Evolutionary conservation across 352 stramenopile genomes (phyloP).

Genomic region (Pythium volutum): DNA sequence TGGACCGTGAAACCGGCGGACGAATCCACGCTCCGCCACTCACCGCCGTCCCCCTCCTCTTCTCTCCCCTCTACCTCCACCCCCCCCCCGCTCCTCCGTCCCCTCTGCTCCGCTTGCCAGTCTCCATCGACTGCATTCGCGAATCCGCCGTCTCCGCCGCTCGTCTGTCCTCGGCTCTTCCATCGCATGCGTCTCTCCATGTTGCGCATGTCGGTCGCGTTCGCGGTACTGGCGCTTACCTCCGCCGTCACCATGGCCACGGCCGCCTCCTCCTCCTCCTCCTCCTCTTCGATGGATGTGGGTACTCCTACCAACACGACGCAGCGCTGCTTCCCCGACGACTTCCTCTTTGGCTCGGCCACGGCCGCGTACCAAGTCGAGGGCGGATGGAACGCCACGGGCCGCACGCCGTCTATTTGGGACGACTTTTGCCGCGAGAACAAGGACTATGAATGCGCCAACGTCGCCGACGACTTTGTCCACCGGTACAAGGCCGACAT

Average conservation of each 20-base stretch:
- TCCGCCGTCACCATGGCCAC: background rate
- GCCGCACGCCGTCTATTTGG: constrained; percentile 89
- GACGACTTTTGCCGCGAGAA: constrained; percentile 88
- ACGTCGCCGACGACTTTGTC: constrained; percentile 94
- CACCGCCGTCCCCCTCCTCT: background rate
- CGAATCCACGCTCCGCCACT: constrained; percentile 1
- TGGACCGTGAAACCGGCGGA: background rate
- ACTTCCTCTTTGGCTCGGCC: constrained; percentile 88
- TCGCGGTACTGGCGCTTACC: background rate
- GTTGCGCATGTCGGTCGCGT: background rate
- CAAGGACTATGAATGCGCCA: constrained; percentile 72
- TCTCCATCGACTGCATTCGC: background rate
- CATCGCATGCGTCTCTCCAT: background rate
- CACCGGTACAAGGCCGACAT: constrained; percentile 90
- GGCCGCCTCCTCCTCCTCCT: background rate
- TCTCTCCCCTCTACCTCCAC: background rate
- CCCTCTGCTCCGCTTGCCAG: background rate
- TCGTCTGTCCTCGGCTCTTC: background rate
- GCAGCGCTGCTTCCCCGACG: constrained; percentile 52
- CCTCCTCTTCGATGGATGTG: background rate
- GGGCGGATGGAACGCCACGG: constrained; percentile 79
- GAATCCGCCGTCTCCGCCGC: background rate
- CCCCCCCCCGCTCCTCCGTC: background rate
- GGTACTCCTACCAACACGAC: constrained; percentile 6
- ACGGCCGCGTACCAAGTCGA: constrained; percentile 94